phyloP scores from a whole-genome alignment of 805 yeast species.

The Lipomyces kockii region DNA sequence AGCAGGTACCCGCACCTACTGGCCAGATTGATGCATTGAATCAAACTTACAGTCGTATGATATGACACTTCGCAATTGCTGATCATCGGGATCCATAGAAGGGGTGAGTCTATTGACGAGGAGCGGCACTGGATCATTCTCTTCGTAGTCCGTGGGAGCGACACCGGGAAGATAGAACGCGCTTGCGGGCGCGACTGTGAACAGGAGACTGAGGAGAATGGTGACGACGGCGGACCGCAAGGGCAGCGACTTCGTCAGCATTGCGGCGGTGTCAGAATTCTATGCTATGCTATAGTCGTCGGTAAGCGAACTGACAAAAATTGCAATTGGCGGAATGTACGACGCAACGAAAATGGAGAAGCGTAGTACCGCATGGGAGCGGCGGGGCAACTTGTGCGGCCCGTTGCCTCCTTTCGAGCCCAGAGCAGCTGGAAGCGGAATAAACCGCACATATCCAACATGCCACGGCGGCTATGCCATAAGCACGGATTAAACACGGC shows the following conservation, averaged over 20 bases:
- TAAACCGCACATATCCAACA: too few relatives aligned
- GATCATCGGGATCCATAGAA: conserved; percentile 52
- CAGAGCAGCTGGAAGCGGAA: too few relatives aligned
- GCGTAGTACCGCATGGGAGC: not conserved
- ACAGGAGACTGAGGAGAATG: conserved; percentile 7
- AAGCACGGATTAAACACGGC: not conserved
- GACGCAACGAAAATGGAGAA: not conserved
- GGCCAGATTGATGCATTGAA: not conserved
- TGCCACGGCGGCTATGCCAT: too few relatives aligned
- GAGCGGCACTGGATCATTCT: conserved; percentile 73
- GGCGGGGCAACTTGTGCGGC: too few relatives aligned
- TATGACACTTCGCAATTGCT: conserved; percentile 42
- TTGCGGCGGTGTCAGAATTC: not conserved
- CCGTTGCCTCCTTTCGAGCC: too few relatives aligned
- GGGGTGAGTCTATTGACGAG: conserved; percentile 92
- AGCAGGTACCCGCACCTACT: too few relatives aligned
- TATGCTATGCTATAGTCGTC: not conserved
- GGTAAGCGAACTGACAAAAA: not conserved
- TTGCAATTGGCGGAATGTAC: not conserved
- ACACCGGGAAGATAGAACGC: conserved; percentile 95
- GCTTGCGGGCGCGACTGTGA: conserved; percentile 37
- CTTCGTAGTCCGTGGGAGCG: conserved; percentile 86
- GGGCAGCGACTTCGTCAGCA: conserved; percentile 6
- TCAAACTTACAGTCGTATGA: conserved; percentile 47
- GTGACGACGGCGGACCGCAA: conserved; percentile 9